Evolutionary conservation across 1,284 basidiomycete species (phyloP), one percentile per base, ranked within the genome.

Genomic region (Heliocybe sulcata): DNA sequence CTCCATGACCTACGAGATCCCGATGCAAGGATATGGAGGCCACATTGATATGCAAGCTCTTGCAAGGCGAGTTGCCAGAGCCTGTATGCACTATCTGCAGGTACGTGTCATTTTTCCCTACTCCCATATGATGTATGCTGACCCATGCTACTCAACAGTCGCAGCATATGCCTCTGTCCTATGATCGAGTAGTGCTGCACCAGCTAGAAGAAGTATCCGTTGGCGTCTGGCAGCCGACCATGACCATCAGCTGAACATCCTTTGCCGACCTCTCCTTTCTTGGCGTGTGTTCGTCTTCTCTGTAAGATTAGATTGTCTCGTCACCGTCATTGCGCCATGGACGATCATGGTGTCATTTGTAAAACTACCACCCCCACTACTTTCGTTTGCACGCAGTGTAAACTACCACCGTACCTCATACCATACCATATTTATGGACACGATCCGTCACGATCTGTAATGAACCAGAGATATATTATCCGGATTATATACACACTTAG

Each of bases 11-110:
- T 90, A 89, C 61, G 83, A 87, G 63, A 83, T 90, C 42, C 87
- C 87, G 0, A 70, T 90, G 38, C 47, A 87, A 59, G 76, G 76
- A 10, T 84, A 84, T 63, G 77, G 81, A 55, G 82, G 84, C 19
- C 79, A 77, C 53, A 77, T 85, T 29, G 79, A 82, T 60, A 70
- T 88, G 29, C 76, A 81, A 66, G 86, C 85, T 6, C 76, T 90
- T 45, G 82, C 82, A 45, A 76, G 87, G 60, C 76, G 87, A 54
- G 79, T 87, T 51, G 80, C 81, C 20, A 77, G 87, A 60, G 85
- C 85, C 51, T 83, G 84, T 64, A 76, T 83, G 54, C 87, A 90
- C 65, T 90, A 87, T 67, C 74, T 90, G 56, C 82, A 87, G 77
- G 87, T 84, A 65, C 62, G 65, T 62, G 25, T 29, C 22, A 16